phyloP scores from a whole-genome alignment of 352 stramenopile species.

The Globisporangium apiculatum region DNA sequence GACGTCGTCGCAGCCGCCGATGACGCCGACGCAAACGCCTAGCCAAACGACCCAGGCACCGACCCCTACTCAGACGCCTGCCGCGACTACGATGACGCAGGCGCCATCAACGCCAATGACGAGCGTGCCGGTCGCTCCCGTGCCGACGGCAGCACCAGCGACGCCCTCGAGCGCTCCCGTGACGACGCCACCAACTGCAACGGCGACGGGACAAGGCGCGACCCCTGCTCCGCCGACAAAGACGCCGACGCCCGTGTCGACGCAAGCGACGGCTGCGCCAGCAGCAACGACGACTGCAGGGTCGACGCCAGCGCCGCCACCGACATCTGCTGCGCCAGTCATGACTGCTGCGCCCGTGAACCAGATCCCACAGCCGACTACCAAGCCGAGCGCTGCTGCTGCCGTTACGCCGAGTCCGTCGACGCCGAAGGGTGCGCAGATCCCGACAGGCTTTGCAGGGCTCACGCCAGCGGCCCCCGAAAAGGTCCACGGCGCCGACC shows the following conservation, averaged over 20 bases:
- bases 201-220: neutral
- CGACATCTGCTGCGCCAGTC: slow-evolving; percentile 3
- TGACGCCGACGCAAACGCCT: neutral
- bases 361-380: slow-evolving; percentile 1
- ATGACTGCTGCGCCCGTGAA: neutral
- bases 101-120: neutral
- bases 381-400: neutral
- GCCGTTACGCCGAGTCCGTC: slow-evolving; percentile 10
- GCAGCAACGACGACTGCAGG: neutral
- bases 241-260: neutral
- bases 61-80: slow-evolving; percentile 1
- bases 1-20: neutral
- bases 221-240: slow-evolving; percentile 1
- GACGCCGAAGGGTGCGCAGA: slow-evolving; percentile 3
- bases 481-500: slow-evolving; percentile 14
- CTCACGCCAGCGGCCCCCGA: slow-evolving; percentile 9
- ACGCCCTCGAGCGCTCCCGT: neutral
- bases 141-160: neutral
- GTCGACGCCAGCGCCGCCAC: neutral
- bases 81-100: neutral
- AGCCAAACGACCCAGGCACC: no score
- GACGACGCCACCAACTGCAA: slow-evolving; percentile 4
- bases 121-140: neutral
- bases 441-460: slow-evolving; percentile 10
- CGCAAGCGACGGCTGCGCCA: neutral